Evolutionary conservation across 768 basidiomycete genomes (phyloP).

Genomic region (Serendipita sp.): DNA sequence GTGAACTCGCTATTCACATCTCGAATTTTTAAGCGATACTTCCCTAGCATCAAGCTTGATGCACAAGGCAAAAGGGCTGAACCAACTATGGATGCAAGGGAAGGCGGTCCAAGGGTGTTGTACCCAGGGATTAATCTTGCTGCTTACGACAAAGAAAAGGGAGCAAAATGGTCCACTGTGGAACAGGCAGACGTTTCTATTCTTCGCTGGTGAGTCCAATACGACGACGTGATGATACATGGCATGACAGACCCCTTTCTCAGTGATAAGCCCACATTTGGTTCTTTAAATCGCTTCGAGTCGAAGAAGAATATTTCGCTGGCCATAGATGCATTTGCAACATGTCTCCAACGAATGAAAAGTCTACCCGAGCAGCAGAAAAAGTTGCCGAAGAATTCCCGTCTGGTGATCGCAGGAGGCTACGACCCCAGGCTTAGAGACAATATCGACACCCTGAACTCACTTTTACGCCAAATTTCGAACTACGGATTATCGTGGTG

Average conservation of each 20-base stretch:
- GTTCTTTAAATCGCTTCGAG: slow-evolving; percentile 91
- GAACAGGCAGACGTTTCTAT: slow-evolving; percentile 24
- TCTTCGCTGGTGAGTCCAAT: slow-evolving; percentile 7
- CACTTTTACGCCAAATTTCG: slow-evolving; percentile 44
- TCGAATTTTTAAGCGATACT: slow-evolving; percentile 57
- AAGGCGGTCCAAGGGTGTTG: slow-evolving; percentile 52
- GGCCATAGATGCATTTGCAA: slow-evolving; percentile 64
- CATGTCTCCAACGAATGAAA: slow-evolving; percentile 22
- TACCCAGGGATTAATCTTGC: slow-evolving; percentile 85
- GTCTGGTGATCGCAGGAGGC: slow-evolving; percentile 38
- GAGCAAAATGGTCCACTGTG: slow-evolving; percentile 19
- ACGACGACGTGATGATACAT: not conserved
- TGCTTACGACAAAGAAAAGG: slow-evolving; percentile 39
- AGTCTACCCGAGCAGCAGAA: not conserved
- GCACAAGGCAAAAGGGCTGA: not conserved
- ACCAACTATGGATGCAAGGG: not conserved
- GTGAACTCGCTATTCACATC: slow-evolving; percentile 70
- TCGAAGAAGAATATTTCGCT: slow-evolving; percentile 81
- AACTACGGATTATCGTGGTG: slow-evolving; percentile 29
- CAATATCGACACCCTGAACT: slow-evolving; percentile 50
- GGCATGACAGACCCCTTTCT: slow-evolving; percentile 4
- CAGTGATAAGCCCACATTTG: slow-evolving; percentile 43
- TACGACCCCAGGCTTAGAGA: slow-evolving; percentile 80
- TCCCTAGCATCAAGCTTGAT: slow-evolving; percentile 37
- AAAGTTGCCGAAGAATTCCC: not conserved